A percentile compares a stretch with the other conserved stretches of the same genome.
Conservation (phyloP, 768 basidiomycete species). For the Pleurotus eryngii region DNA sequence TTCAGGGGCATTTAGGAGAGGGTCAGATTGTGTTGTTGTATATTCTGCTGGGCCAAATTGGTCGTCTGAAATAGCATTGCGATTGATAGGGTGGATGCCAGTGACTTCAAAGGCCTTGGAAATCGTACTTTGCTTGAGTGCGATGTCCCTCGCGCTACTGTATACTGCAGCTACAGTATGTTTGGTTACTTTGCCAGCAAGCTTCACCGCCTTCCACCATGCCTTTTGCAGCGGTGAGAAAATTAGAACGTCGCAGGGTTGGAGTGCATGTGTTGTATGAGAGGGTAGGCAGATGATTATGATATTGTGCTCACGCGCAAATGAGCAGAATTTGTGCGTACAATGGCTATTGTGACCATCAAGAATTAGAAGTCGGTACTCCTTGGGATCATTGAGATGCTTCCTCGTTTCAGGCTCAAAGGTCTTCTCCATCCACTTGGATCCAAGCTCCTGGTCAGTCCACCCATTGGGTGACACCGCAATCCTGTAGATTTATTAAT, state of each 20-base stretch:
- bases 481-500: background rate
- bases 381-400: background rate
- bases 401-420: slow-evolving; percentile 13
- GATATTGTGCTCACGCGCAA: slow-evolving; percentile 12
- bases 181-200: too few relatives aligned
- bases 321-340: slow-evolving; percentile 10
- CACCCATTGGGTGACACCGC: slow-evolving; percentile 17
- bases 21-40: background rate
- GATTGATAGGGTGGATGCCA: slow-evolving; percentile 14
- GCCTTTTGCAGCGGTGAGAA: slow-evolving; percentile 27
- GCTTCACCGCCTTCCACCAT: slow-evolving; percentile 14
- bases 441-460: slow-evolving; percentile 16
- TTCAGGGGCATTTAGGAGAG: background rate
- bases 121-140: slow-evolving; percentile 1
- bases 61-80: slow-evolving; percentile 1
- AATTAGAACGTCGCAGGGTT: slow-evolving; percentile 21
- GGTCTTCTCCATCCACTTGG: slow-evolving; percentile 14
- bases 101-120: slow-evolving; percentile 8
- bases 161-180: too few relatives aligned
- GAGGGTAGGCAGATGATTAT: slow-evolving; percentile 17
- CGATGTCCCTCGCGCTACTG: slow-evolving; percentile 1
- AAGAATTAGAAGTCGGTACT: slow-evolving; percentile 14
- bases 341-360: slow-evolving; percentile 19
- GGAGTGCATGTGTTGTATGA: slow-evolving; percentile 19
- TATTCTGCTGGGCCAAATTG: slow-evolving; percentile 11